Base-by-base conservation (phyloP, 106 monocot genomes). In the Cymbidium sinense region DNA sequence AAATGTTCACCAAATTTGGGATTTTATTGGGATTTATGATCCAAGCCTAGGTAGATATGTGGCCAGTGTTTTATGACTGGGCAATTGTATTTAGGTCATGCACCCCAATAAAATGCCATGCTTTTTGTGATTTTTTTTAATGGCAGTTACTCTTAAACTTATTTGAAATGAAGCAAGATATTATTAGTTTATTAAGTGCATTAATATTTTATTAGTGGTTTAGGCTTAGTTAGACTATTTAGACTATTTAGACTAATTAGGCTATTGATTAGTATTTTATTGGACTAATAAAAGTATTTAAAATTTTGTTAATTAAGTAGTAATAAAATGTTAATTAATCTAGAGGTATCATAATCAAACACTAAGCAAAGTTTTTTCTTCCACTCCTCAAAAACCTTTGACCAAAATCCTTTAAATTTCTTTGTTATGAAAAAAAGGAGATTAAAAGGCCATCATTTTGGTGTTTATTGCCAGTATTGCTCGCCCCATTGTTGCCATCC, bases 271-370 rank as follows among this genome's bases (percentile, higher is more conserved):
- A 30, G 10, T 58, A 58, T 58, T 58, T 58, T 1, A 65, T 65
- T 65, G 12, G n/a, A 30, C 9, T 65, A 30, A 11, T 65, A 21
- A 65, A 65, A 29, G 10, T 2, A 62, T 23, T 23, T 25, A 5
- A 62, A 21, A 62, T 5, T 23, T 62, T 7, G 30, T 30, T 13
- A 15, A 30, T 30, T 30, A 65, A 65, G 11, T 30, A 12, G 11
- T 65, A 65, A 65, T 65, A 65, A 65, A 65, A 65, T 11, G 9
- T 65, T 30, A 65, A 65, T 30, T 65, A 65, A 65, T 13, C 29
- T 65, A 30, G 65, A 31, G 30, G 30, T 30, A 65, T 65, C 30
- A 65, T 30, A 65, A 29, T 65, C 29, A 65, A 65, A 65, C n/a
- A 27, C 65, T 11, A 27, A 29, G 30, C 58, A 27, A 9, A 30